Conservation (phyloP, 1,284 basidiomycete genomes). For the Volvariella surrecta region DNA sequence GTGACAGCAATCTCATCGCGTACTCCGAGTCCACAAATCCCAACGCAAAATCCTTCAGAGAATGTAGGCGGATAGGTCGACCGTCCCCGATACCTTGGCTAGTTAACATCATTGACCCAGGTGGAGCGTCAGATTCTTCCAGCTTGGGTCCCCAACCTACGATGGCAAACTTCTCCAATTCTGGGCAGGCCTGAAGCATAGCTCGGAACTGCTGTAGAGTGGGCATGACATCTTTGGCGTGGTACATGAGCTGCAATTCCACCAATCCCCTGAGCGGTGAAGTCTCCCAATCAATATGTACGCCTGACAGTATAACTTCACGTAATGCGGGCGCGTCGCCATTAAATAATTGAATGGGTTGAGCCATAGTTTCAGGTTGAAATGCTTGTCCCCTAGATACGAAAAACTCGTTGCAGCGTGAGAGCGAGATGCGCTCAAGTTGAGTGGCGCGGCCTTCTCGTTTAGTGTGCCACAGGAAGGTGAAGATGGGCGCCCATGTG, state of each 20-base stretch:
- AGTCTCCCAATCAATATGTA: slow-evolving; percentile 41
- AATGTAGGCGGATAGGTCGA: slow-evolving; percentile 20
- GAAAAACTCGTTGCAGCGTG: slow-evolving; percentile 47
- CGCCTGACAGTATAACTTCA: slow-evolving; percentile 38
- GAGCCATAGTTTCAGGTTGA: slow-evolving; percentile 27
- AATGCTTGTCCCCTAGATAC: slow-evolving; percentile 33
- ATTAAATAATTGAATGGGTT: slow-evolving; percentile 34
- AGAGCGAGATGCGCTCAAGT: slow-evolving; percentile 33
- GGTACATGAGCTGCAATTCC: slow-evolving; percentile 42
- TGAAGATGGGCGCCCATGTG: slow-evolving; percentile 46
- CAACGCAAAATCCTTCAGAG: slow-evolving; percentile 29
- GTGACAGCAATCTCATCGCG: slow-evolving; percentile 30
- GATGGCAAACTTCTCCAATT: slow-evolving; percentile 32
- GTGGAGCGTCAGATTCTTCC: slow-evolving; percentile 7
- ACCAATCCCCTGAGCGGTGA: slow-evolving; percentile 30
- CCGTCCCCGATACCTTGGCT: not conserved
- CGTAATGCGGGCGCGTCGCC: slow-evolving; percentile 22
- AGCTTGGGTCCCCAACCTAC: slow-evolving; percentile 41
- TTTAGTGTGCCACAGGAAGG: slow-evolving; percentile 33
- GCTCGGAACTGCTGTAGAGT: slow-evolving; percentile 30
- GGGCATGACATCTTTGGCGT: slow-evolving; percentile 43
- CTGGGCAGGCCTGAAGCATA: slow-evolving; percentile 30
- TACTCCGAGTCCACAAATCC: slow-evolving; percentile 39
- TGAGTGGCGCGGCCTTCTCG: slow-evolving; percentile 22
- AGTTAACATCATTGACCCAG: not conserved